A percentile compares a stretch with the other conserved stretches of the same genome.
Conservation (phyloP, 768 basidiomycete genomes). For the Xerocomus brunneocitrinus region DNA sequence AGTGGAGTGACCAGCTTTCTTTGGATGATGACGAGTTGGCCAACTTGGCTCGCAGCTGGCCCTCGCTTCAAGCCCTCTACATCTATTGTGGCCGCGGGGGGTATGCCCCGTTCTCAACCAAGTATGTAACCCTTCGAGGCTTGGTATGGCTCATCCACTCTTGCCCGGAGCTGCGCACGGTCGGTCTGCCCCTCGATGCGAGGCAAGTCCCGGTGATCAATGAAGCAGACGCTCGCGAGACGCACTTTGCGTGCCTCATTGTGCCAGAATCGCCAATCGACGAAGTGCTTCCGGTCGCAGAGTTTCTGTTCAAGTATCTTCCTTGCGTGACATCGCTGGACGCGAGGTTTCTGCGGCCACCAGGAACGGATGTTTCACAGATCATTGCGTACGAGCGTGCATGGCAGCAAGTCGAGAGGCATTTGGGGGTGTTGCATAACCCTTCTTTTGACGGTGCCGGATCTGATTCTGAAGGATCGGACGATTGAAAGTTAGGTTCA, state of each 20-base stretch:
- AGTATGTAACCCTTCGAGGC: slow-evolving; percentile 6
- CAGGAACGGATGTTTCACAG: not conserved
- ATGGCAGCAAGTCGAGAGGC: not conserved
- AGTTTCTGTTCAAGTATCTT: slow-evolving; percentile 6
- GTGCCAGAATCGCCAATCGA: slow-evolving; percentile 13
- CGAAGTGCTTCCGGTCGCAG: slow-evolving; percentile 7
- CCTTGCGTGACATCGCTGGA: slow-evolving; percentile 1
- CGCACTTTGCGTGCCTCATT: not conserved
- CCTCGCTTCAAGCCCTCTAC: slow-evolving; percentile 1
- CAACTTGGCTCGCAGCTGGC: slow-evolving; percentile 6
- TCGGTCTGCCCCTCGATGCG: slow-evolving; percentile 12
- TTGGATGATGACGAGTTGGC: slow-evolving; percentile 7
- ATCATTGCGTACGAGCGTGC: not conserved
- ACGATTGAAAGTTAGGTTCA: not conserved
- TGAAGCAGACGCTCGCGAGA: not conserved
- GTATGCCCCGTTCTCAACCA: slow-evolving; percentile 3
- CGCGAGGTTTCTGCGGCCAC: not conserved
- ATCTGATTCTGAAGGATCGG: not conserved
- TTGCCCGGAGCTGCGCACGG: not conserved
- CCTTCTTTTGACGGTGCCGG: not conserved
- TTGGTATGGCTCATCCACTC: slow-evolving; percentile 3
- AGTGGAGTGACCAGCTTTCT: slow-evolving; percentile 11
- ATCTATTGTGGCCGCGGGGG: slow-evolving; percentile 5
- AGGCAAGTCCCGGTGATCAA: slow-evolving; percentile 5
- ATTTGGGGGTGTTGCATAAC: not conserved